phyloP scores from a whole-genome alignment of 2,329 filamentous ascomycete genomes.

The Botrytis byssoidea region DNA sequence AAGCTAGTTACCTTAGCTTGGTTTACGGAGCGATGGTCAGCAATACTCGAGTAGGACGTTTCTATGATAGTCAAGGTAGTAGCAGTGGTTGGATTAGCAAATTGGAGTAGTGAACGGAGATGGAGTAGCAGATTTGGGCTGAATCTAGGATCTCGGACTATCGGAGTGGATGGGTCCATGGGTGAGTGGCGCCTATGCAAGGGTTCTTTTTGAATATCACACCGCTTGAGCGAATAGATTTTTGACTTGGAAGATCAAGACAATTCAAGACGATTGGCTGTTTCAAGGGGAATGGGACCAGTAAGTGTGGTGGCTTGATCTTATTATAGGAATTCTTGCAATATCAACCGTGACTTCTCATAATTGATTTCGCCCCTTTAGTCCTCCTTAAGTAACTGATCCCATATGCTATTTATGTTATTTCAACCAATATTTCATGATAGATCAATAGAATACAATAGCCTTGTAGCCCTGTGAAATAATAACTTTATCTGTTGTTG shows the following conservation, averaged over 20 bases:
- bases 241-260: neutral
- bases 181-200: slow-evolving; percentile 18
- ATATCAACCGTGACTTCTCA: neutral
- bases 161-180: slow-evolving; percentile 5
- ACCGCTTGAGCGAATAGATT: slow-evolving; percentile 15
- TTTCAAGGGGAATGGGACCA: slow-evolving; percentile 10
- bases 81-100: neutral
- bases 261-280: slow-evolving; percentile 10
- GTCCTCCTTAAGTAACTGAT: neutral
- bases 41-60: neutral
- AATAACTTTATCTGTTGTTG: neutral
- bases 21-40: neutral
- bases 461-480: slow-evolving; percentile 8
- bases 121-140: neutral
- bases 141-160: slow-evolving; percentile 14
- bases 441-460: neutral
- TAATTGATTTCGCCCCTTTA: neutral
- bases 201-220: slow-evolving; percentile 12
- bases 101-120: neutral
- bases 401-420: neutral
- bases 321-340: slow-evolving; percentile 7
- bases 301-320: slow-evolving; percentile 7
- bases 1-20: neutral
- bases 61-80: neutral
- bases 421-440: neutral